These are phyloP conservation scores for Cercospora sp. DNA, from an alignment of 2,329 filamentous ascomycete species.

Conservation along the genomic window DNA sequence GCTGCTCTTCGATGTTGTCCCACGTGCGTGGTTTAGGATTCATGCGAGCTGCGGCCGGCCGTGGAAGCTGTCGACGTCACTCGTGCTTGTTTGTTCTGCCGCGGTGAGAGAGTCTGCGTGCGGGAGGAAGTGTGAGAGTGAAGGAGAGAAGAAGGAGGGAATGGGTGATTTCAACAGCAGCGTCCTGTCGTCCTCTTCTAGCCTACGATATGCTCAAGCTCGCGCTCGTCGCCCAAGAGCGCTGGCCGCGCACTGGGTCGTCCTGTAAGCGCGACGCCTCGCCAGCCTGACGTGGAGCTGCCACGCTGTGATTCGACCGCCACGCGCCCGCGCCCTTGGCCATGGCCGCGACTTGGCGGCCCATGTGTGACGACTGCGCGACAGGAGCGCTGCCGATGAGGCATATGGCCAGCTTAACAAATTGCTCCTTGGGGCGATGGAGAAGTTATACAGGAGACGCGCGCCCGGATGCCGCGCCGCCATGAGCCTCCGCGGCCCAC, in stretches of 20 bases:
- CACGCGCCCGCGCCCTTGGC: constrained; percentile 8
- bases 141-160: not conserved
- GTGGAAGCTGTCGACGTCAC: constrained; percentile 3
- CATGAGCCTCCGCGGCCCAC: not conserved
- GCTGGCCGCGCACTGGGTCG: constrained; percentile 3
- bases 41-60: constrained; percentile 1
- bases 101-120: not conserved
- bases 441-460: not conserved
- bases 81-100: not conserved
- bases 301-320: constrained; percentile 11
- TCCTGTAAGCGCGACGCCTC: constrained; percentile 12
- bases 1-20: not conserved
- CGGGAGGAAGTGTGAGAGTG: not conserved
- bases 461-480: not conserved
- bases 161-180: not conserved
- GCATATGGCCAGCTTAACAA: not conserved
- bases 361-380: not conserved
- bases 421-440: not conserved
- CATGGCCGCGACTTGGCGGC: constrained; percentile 2
- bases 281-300: constrained; percentile 12
- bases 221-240: not conserved
- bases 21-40: not conserved
- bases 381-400: not conserved
- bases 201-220: not conserved
- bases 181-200: not conserved